Evolutionary conservation across 2,329 filamentous ascomycete genomes (phyloP), one percentile per base, ranked within the genome.

Genomic region (Cytospora leucostoma): DNA sequence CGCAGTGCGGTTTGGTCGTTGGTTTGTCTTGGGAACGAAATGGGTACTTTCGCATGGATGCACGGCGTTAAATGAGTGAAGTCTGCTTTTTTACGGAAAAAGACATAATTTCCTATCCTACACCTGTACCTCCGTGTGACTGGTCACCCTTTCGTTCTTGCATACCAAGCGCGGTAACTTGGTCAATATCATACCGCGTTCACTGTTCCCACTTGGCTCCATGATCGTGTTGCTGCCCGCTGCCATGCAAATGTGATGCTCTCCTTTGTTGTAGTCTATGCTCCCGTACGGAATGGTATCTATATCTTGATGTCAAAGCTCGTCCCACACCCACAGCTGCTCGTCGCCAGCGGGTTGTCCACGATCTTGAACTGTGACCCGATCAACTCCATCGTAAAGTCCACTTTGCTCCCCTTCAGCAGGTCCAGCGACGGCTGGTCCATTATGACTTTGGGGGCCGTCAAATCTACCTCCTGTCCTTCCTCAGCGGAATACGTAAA

Each of bases 321-420:
- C 17, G 94, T 97, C 8, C 95, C 95, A 76, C 95, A 99, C 1
- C 95, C 95, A 79, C 95, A 99, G 75, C 91, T 97, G 77, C 93
- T 98, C 63, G 90, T 92, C 5, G 95, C 95, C 49, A 87, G 81
- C 0, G 95, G 95, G 72, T 98, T 99, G 70, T 96, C 93, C 65
- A 92, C 88, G 72, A 99, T 93, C 82, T 96, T 97, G 77, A 99
- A 99, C 78, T 98, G 93, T 1, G 82, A 84, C 12, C 82, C 82
- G 72, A 97, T 97, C 77, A 99, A 80, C 79, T 98, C 95, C 84
- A 91, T 95, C 0, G 93, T 97, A 72, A 93, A 99, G 74, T 99
- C 95, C 44, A 99, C 88, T 74, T 93, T 97, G 78, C 93, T 97
- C 11, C 94, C 95, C 73, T 92, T 93, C 63, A 99, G 77, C 59